Percentiles rank a stretch among this genome's conserved stretches.
These are phyloP conservation scores for Castanea sativa DNA, from an alignment of 306 rosid genomes.

Conservation along the genomic window DNA sequence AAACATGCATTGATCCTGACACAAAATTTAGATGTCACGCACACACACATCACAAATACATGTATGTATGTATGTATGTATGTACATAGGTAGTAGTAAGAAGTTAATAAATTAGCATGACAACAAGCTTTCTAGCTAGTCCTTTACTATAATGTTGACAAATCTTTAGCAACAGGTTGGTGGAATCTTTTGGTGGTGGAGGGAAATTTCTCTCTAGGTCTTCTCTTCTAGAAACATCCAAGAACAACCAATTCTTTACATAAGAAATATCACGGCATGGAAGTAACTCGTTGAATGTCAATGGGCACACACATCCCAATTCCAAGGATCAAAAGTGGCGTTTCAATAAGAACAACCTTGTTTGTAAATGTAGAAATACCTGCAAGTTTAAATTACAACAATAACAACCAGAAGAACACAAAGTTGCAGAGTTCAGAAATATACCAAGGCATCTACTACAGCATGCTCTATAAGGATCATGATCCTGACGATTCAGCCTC, in stretches of 20 bases:
- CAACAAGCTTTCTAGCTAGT: too few species aligned
- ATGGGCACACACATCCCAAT: slow-evolving; percentile 75
- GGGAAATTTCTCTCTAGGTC: slow-evolving; percentile 93
- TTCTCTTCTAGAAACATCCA: slow-evolving; percentile 71
- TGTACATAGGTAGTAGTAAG: too few species aligned
- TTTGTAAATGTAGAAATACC: slow-evolving; percentile 55
- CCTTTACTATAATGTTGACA: too few species aligned
- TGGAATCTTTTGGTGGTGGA: slow-evolving; percentile 70
- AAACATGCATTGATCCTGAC: background rate
- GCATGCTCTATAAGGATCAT: too few species aligned
- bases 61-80: too few species aligned
- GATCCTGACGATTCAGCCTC: too few species aligned
- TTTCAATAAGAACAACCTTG: slow-evolving; percentile 50
- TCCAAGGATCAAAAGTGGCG: slow-evolving; percentile 53
- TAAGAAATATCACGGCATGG: slow-evolving; percentile 78
- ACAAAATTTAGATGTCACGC: background rate
- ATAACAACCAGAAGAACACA: background rate
- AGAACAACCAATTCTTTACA: slow-evolving; percentile 43
- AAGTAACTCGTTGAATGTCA: slow-evolving; percentile 66
- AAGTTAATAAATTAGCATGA: too few species aligned
- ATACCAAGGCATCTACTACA: background rate
- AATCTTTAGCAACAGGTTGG: too few species aligned
- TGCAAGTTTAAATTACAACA: slow-evolving; percentile 28
- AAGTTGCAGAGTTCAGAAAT: background rate
- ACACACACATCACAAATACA: too few species aligned